Base-by-base conservation (phyloP, 1,139 yeast species). In the Zygosaccharomyces sapae region DNA sequence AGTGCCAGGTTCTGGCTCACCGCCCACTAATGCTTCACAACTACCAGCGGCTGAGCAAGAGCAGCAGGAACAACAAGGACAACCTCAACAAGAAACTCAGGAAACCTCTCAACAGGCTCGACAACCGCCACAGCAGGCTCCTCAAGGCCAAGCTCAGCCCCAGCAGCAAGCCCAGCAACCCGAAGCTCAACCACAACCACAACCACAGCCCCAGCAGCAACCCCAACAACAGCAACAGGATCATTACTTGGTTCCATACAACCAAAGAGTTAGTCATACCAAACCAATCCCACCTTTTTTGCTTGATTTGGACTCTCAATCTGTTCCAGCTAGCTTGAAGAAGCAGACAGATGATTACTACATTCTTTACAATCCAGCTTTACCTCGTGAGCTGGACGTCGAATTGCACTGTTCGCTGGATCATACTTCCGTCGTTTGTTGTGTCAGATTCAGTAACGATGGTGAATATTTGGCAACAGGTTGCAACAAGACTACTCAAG, bases 401-500 rank as follows among this genome's bases (percentile, higher is more conserved):
- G 95, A 89, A 44, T 75, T 90, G 58, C 86, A 90, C 58, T 95
- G 87, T 65, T 85, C 96, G 9, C 77, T 90, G 59, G 95, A 87
- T 64, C 97, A 92, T 70, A 79, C 89, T 18, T 86, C 95, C 2
- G 97, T 90, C 39, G 97, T 90, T 47, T 92, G 98, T 72, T 92
- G 98, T 70, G 97, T 92, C 48, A 77, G 95, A 54, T 92, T 92
- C 72, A 84, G 92, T 54, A 83, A 83, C 57, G 96, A 89, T 67
- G 97, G 97, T 54, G 86, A 87, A 69, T 87, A 79, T 65, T 77
- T 92, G 59, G 98, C 98, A 20, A 92, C 98, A 20, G 98, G 98
- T 39, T 90, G 97, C 72, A 92, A 92, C 72, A 88, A 92, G 65
- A 81, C 95, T 38, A 95, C 97, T 7, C 97, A 89, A 68, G 96